Conservation (phyloP, 768 basidiomycete species). For the Lactarius deliciosus region DNA sequence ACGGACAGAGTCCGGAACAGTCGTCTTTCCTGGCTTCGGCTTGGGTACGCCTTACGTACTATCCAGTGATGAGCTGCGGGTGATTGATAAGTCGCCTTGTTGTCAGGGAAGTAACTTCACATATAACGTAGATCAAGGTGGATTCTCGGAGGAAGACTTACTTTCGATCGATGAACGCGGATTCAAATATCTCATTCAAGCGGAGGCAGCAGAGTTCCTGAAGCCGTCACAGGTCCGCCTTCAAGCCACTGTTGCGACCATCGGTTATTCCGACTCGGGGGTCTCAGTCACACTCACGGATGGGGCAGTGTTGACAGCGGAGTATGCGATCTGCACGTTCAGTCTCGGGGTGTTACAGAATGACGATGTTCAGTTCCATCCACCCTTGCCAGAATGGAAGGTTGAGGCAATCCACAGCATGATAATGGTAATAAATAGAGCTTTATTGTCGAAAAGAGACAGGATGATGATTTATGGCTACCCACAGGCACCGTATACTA, state of each 20-base stretch:
- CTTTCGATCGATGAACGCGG: constrained; percentile 54
- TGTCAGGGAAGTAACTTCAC: constrained; percentile 62
- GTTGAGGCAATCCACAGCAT: constrained; percentile 61
- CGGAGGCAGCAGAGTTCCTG: constrained; percentile 56
- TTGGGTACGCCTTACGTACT: too few species aligned
- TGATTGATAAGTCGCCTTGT: background rate
- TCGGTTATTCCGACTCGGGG: constrained; percentile 44
- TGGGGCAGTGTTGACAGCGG: constrained; percentile 35
- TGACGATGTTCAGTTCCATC: constrained; percentile 49
- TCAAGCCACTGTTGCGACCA: constrained; percentile 43
- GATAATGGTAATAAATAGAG: constrained; percentile 45
- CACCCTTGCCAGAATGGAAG: constrained; percentile 57
- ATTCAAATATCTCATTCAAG: constrained; percentile 53
- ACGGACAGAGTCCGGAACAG: constrained; percentile 55
- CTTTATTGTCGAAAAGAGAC: background rate
- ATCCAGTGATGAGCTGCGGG: too few species aligned
- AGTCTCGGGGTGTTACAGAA: constrained; percentile 53
- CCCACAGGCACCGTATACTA: constrained; percentile 4
- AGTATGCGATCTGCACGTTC: constrained; percentile 49
- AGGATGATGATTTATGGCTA: background rate
- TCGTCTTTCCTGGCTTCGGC: constrained; percentile 56
- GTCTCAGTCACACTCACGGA: constrained; percentile 45
- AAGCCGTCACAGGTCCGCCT: constrained; percentile 44
- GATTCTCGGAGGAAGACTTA: constrained; percentile 52
- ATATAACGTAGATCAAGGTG: constrained; percentile 40